Conservation (phyloP, 23 red algal genomes). For the Gracilaria domingensis region DNA sequence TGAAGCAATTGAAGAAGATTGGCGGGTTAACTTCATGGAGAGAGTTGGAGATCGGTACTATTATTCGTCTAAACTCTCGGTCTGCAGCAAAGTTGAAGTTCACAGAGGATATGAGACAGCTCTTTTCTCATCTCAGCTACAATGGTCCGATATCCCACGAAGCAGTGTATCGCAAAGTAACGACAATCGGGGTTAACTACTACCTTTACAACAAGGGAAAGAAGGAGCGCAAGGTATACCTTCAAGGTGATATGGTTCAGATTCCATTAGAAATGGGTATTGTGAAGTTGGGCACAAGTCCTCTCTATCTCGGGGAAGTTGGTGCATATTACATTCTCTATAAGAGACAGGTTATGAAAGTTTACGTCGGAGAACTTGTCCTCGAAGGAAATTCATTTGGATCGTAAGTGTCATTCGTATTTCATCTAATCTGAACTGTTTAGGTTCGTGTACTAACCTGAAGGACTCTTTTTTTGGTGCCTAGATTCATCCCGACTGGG, state of each 20-base stretch:
- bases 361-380: constrained; percentile 69
- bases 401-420: constrained; percentile 43
- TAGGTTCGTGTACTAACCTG: neutral
- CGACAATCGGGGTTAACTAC: constrained; percentile 74
- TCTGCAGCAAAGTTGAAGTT: constrained; percentile 59
- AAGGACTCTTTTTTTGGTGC: neutral
- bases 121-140: constrained; percentile 66
- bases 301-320: constrained; percentile 49
- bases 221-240: constrained; percentile 64
- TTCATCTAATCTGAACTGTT: neutral
- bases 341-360: constrained; percentile 60
- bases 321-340: constrained; percentile 55
- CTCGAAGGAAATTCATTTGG: constrained; percentile 73
- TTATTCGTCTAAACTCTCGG: constrained; percentile 59
- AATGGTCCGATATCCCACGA: constrained; percentile 56
- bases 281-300: constrained; percentile 61
- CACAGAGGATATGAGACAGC: constrained; percentile 65
- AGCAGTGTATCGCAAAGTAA: constrained; percentile 75
- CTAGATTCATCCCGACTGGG: constrained; percentile 71
- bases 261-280: constrained; percentile 70
- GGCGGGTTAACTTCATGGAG: constrained; percentile 39
- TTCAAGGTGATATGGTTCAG: constrained; percentile 70
- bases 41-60: constrained; percentile 66
- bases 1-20: constrained; percentile 46
- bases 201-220: constrained; percentile 74